Evolutionary conservation across 352 stramenopile genomes (phyloP).

Genomic region (Halophytophthora polymorphica): DNA sequence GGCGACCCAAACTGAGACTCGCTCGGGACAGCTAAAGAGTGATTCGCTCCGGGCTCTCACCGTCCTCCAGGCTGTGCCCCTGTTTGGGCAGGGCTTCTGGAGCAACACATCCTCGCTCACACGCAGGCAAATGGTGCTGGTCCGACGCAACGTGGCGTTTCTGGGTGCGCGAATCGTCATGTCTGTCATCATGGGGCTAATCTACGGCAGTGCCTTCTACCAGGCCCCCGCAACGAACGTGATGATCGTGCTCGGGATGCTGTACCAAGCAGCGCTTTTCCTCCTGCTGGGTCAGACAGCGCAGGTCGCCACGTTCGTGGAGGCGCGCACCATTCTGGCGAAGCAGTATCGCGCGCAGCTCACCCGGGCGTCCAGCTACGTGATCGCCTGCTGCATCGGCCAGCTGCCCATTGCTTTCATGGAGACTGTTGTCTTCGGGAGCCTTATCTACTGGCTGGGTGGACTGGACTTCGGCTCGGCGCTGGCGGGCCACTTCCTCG

Average conservation of each 20-base stretch:
- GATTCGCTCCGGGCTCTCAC: no score
- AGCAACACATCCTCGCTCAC: conserved; percentile 18
- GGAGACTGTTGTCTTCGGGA: conserved; percentile 68
- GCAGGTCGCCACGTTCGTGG: conserved; percentile 51
- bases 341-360: conserved; percentile 74
- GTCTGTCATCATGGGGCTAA: conserved; percentile 24
- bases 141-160: conserved; percentile 22
- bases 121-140: conserved; percentile 21
- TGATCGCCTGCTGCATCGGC: conserved; percentile 30
- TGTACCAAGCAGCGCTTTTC: conserved; percentile 75
- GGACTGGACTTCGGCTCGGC: conserved; percentile 36
- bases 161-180: conserved; percentile 20
- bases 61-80: background rate
- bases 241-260: conserved; percentile 42
- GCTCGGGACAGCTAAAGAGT: no score
- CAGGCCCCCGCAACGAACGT: conserved; percentile 17
- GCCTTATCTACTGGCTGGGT: conserved; percentile 67
- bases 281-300: conserved; percentile 53
- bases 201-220: conserved; percentile 29
- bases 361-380: conserved; percentile 55
- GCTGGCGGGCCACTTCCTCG: conserved; percentile 32
- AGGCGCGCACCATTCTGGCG: conserved; percentile 45
- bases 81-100: conserved; percentile 20
- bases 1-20: no score
- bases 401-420: conserved; percentile 30